A percentile compares a stretch with the other conserved stretches of the same genome.
phyloP scores from a whole-genome alignment of 192 early-diverging fungal genomes.

The Coemansia sp. region DNA sequence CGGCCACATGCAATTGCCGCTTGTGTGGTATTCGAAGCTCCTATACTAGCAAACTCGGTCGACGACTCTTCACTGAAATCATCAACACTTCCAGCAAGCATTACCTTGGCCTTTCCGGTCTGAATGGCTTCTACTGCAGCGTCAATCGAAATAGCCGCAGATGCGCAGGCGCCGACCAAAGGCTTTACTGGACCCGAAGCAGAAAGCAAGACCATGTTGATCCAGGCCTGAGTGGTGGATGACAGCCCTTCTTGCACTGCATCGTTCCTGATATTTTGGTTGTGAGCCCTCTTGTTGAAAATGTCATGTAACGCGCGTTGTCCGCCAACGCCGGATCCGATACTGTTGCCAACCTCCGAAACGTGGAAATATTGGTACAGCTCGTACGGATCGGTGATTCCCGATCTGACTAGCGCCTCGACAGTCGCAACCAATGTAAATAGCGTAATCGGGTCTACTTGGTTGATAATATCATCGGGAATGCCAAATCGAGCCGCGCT shows the following conservation, averaged over 20 bases:
- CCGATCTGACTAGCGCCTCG: constrained; percentile 83
- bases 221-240: constrained; percentile 94
- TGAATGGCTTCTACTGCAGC: constrained; percentile 86
- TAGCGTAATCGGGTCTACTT: constrained; percentile 87
- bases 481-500: constrained; percentile 84
- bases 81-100: constrained; percentile 89
- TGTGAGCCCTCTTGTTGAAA: constrained; percentile 71
- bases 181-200: constrained; percentile 85
- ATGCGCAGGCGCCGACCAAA: constrained; percentile 85
- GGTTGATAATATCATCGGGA: too few relatives aligned
- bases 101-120: constrained; percentile 86
- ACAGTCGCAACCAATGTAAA: constrained; percentile 86
- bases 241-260: constrained; percentile 90
- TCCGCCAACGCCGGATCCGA: constrained; percentile 89
- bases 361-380: constrained; percentile 95
- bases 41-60: constrained; percentile 95
- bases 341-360: constrained; percentile 84
- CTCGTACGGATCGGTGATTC: constrained; percentile 96
- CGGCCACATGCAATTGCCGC: constrained; percentile 84
- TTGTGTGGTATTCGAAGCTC: constrained; percentile 80
- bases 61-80: constrained; percentile 85
- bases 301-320: constrained; percentile 67
- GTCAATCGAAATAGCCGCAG: constrained; percentile 86
- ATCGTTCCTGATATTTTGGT: constrained; percentile 79
- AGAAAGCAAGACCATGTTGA: constrained; percentile 92